Base-by-base conservation (phyloP, 805 yeast species). In the Candida khao-thaluensis region DNA sequence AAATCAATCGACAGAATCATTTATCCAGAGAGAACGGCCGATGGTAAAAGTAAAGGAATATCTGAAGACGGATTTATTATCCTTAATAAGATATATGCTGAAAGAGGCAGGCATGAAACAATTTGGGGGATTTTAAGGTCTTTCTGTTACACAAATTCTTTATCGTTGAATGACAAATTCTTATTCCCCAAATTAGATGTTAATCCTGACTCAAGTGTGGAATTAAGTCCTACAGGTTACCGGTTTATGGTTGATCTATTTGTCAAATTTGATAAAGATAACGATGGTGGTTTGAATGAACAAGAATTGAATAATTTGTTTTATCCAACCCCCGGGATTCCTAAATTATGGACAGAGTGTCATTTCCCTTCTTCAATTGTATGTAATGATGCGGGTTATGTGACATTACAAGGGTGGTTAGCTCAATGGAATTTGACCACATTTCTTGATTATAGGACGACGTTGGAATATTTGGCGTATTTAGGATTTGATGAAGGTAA, bases 401-500 rank as follows among this genome's bases (percentile, higher is more conserved):
- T 93, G 3, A 88, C 98, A 0, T 62, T 93, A 18, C 99, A 95
- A 64, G 99, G 99, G 2, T 93, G 99, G 99, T 64, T 93, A 26
- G 99, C 99, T 0, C 98, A 91, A 54, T 93, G 99, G 99, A 83
- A 91, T 51, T 85, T 93, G 85, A 88, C 96, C 0, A 91, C 98
- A 0, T 89, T 79, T 49, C 65, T 93, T 21, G 95, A 90, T 51
- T 79, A 85, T 55, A 79, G 75, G 50, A 82, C 88, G 1, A 89
- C 98, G 0, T 71, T 93, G 36, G 95, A 88, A 36, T 93, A 91
- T 53, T 63, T 93, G 45, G 95, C 95, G 0, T 87, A 86, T 63
- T 72, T 93, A 40, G 99, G 99, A 0, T 91, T 84, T 54, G 95
- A 86, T 44, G 76, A 69, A 53, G 65, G 63, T 47, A 43, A 42